Evolutionary conservation across 805 yeast species (phyloP).

Genomic region (Yamadazyma endophytica): DNA sequence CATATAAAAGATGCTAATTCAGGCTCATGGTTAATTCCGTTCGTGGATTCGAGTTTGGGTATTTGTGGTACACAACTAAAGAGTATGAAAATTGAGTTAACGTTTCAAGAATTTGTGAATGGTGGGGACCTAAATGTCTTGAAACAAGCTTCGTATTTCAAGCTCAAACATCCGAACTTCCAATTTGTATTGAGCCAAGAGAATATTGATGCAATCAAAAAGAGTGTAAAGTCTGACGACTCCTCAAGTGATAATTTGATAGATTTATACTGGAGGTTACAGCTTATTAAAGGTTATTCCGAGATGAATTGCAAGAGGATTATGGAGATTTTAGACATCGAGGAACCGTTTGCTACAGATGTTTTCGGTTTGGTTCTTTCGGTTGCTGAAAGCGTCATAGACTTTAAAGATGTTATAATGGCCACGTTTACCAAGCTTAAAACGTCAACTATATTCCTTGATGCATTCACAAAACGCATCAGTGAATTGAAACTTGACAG

Average conservation of each 20-base stretch:
- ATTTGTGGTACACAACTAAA: slow-evolving; percentile 8
- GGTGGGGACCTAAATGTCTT: slow-evolving; percentile 1
- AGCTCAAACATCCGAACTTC: slow-evolving; percentile 6
- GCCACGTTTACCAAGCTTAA: no score
- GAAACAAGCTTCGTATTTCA: slow-evolving; percentile 9
- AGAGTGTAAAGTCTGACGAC: slow-evolving; percentile 1
- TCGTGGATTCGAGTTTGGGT: slow-evolving; percentile 8
- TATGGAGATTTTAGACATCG: slow-evolving; percentile 1
- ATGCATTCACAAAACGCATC: slow-evolving; percentile 1
- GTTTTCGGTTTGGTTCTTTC: slow-evolving; percentile 6
- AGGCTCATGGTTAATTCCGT: slow-evolving; percentile 8
- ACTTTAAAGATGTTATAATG: background rate
- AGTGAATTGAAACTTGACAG: background rate
- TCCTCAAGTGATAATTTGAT: slow-evolving; percentile 1
- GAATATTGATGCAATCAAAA: slow-evolving; percentile 2
- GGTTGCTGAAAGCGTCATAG: slow-evolving; percentile 1
- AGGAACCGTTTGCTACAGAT: slow-evolving; percentile 7
- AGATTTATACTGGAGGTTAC: slow-evolving; percentile 11
- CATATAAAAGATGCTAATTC: slow-evolving; percentile 5
- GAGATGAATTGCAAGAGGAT: slow-evolving; percentile 3
- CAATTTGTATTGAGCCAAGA: background rate
- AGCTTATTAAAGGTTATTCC: slow-evolving; percentile 5
- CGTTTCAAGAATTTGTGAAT: slow-evolving; percentile 8
- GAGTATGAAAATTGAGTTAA: slow-evolving; percentile 3
- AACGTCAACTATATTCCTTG: slow-evolving; percentile 8